Percentiles rank a stretch among this genome's conserved stretches.
phyloP scores from a whole-genome alignment of 179 eudicot species.

The Nepenthes alata region DNA sequence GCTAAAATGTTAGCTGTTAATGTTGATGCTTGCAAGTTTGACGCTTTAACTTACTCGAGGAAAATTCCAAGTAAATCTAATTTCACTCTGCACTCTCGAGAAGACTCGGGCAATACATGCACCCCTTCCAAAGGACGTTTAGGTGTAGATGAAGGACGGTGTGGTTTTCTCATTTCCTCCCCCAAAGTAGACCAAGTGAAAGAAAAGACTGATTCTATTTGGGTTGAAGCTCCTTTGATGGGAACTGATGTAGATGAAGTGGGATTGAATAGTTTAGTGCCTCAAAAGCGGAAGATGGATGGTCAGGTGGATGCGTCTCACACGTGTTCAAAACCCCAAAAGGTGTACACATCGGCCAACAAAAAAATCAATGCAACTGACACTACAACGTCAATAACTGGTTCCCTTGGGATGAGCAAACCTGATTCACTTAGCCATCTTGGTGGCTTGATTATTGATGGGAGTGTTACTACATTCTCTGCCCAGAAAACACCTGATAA shows the following conservation, averaged over 20 bases:
- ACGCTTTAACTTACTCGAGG: slow-evolving; percentile 21
- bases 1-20: slow-evolving; percentile 19
- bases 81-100: slow-evolving; percentile 7
- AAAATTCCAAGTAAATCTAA: slow-evolving; percentile 23
- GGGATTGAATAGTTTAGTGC: slow-evolving; percentile 11
- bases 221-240: slow-evolving; percentile 13
- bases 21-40: slow-evolving; percentile 13
- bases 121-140: slow-evolving; percentile 11
- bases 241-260: slow-evolving; percentile 6
- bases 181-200: slow-evolving; percentile 13
- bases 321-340: slow-evolving; percentile 30
- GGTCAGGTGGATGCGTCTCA: slow-evolving; percentile 18
- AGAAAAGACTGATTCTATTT: slow-evolving; percentile 4
- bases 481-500: no score
- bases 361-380: slow-evolving; percentile 21
- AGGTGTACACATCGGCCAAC: slow-evolving; percentile 13
- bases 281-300: slow-evolving; percentile 38
- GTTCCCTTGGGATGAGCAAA: slow-evolving; percentile 8
- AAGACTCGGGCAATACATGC: not conserved
- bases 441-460: no score
- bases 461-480: no score
- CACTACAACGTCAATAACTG: slow-evolving; percentile 13
- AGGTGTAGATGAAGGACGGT: slow-evolving; percentile 12
- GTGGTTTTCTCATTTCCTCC: slow-evolving; percentile 6
- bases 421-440: no score